Conservation (phyloP, 345 rosid genomes). For the Brassica nigra region DNA sequence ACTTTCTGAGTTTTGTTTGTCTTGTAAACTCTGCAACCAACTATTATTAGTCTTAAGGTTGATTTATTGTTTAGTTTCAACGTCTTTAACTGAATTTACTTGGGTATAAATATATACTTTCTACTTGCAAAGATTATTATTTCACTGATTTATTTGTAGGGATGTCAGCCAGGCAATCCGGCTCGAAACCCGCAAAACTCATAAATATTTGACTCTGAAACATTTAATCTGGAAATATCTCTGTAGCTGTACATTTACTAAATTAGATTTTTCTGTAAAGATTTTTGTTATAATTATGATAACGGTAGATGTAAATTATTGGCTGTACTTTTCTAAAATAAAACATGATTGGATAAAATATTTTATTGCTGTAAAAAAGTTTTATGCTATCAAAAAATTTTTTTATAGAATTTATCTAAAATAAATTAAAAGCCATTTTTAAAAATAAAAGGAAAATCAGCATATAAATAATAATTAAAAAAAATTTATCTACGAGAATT, state of each 20-base stretch:
- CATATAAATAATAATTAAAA: too few relatives aligned
- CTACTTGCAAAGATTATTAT: background rate
- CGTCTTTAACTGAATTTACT: background rate
- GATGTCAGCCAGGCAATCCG: background rate
- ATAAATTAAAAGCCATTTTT: too few relatives aligned
- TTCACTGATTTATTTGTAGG: background rate
- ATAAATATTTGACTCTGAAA: too few relatives aligned
- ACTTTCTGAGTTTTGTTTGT: conserved; percentile 36
- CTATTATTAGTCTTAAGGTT: background rate
- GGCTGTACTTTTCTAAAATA: background rate
- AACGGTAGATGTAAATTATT: too few relatives aligned
- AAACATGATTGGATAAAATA: background rate
- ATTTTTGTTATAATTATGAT: too few relatives aligned
- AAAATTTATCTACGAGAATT: too few relatives aligned
- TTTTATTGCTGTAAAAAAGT: background rate
- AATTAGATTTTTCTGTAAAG: too few relatives aligned
- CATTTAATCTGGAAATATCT: too few relatives aligned
- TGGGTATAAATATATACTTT: background rate
- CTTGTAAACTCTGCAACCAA: conserved; percentile 4
- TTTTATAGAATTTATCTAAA: too few relatives aligned
- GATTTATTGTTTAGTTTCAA: background rate
- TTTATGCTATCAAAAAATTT: background rate
- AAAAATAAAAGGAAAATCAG: background rate
- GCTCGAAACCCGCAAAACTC: too few relatives aligned
- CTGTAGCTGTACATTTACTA: too few relatives aligned